Percentiles rank a stretch among this genome's conserved stretches.
phyloP scores from a whole-genome alignment of 805 yeast genomes.

The Spathaspora boniae region DNA sequence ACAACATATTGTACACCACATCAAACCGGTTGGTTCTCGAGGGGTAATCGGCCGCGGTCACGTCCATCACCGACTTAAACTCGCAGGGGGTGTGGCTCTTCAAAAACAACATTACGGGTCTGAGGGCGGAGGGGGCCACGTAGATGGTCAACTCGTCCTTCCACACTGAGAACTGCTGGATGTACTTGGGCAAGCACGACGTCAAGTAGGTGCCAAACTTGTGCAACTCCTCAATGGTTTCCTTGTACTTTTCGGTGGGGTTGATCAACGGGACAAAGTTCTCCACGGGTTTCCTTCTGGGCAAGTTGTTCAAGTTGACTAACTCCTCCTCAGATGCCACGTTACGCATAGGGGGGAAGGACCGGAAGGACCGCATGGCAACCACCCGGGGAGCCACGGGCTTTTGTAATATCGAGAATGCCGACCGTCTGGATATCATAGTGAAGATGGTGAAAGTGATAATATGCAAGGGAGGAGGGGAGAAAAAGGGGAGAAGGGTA shows the following conservation, averaged over 20 bases:
- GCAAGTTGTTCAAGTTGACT: conserved; percentile 32
- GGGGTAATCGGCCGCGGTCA: conserved; percentile 86
- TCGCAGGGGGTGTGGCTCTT: conserved; percentile 78
- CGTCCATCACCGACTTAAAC: conserved; percentile 73
- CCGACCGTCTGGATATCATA: no score
- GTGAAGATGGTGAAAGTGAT: no score
- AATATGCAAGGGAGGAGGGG: no score
- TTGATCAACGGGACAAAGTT: conserved; percentile 54
- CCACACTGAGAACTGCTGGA: conserved; percentile 86
- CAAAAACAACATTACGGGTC: conserved; percentile 68
- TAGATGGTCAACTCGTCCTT: conserved; percentile 79
- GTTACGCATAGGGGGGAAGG: no score
- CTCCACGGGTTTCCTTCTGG: conserved; percentile 30
- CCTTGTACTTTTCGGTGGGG: conserved; percentile 74
- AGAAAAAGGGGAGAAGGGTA: no score
- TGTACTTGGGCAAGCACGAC: conserved; percentile 74
- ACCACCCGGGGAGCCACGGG: no score
- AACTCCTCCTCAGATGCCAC: conserved; percentile 23
- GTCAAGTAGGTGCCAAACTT: conserved; percentile 77
- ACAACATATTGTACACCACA: conserved; percentile 77
- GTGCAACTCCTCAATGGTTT: conserved; percentile 67
- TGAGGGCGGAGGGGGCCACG: conserved; percentile 70
- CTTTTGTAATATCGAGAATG: no score
- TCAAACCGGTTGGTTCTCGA: conserved; percentile 81
- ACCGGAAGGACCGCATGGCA: no score